Evolutionary conservation across 768 basidiomycete species (phyloP), one percentile per base, ranked within the genome.

Genomic region (Leccinum subtestaceum): DNA sequence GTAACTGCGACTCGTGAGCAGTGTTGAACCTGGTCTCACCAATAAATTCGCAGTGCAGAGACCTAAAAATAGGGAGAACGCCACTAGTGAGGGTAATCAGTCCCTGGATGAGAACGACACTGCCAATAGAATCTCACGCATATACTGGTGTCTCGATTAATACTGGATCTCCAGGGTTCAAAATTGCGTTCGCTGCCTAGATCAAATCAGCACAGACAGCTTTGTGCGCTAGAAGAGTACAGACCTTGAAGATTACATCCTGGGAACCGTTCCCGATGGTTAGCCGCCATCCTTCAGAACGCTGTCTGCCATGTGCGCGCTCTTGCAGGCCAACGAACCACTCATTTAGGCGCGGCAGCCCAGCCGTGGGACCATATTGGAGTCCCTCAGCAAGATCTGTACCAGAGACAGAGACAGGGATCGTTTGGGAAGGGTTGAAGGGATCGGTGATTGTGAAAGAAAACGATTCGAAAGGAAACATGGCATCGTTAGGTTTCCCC

Each of bases 401-500:
- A 0, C 78, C 80, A n/a, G 77, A 76, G 50, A 96, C 75, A 1
- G 76, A 78, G 52, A 94, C 70, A 0, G 77, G 70, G 2, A 76
- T 74, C 32, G 85, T 82, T 55, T 78, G 70, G 19, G 66, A 61
- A 11, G 77, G 75, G 57, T 82, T 74, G 23, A 69, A 71, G 3
- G 82, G 83, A 11, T 84, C 81, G 19, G 79, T 76, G 4, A 85
- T 79, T 2, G 78, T 83, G 72, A 91, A 85, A 56, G 81, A 86
- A 64, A 98, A 76, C 0, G 88, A 86, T 2, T 86, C 85, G 76
- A 98, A 91, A 1, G 96, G 96, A 76, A 98, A 98, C 19, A 92
- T 89, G n/a, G 80, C 77, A 8, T 87, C 81, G 67, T 96, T 95
- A 6, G 96, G 96, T 72, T 95, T 94, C 27, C 96, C 96, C 0